phyloP scores from a whole-genome alignment of 2,329 filamentous ascomycete species.

The Pseudopithomyces chartarum region DNA sequence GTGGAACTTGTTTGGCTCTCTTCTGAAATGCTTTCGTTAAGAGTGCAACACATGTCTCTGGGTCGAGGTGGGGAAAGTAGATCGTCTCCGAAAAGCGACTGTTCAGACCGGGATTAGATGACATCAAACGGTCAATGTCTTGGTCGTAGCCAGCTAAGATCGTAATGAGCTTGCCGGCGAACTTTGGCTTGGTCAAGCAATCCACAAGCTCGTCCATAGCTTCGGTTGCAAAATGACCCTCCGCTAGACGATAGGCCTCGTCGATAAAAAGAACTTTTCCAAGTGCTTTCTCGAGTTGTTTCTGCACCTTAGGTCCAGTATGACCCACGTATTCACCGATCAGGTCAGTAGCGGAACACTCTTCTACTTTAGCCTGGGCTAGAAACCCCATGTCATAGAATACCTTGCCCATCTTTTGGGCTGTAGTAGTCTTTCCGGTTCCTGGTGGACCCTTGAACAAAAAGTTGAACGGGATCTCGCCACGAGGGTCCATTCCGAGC shows the following conservation, averaged over 20 bases:
- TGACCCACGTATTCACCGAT: constrained; percentile 72
- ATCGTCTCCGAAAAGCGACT: constrained; percentile 69
- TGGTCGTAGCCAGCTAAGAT: constrained; percentile 72
- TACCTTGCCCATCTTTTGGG: constrained; percentile 74
- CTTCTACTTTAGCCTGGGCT: constrained; percentile 62
- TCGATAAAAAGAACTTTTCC: constrained; percentile 74
- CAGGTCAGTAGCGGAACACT: constrained; percentile 71
- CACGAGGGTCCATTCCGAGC: constrained; percentile 60
- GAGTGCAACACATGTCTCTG: constrained; percentile 38
- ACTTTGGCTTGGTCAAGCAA: constrained; percentile 61
- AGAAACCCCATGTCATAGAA: constrained; percentile 78
- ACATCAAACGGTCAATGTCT: constrained; percentile 68
- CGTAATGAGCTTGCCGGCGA: constrained; percentile 64
- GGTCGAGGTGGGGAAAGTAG: constrained; percentile 54
- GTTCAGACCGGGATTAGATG: constrained; percentile 65
- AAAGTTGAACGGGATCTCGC: constrained; percentile 69
- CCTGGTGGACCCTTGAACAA: constrained; percentile 69
- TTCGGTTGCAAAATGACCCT: constrained; percentile 62
- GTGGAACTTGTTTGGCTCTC: constrained; percentile 34
- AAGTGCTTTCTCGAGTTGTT: constrained; percentile 64
- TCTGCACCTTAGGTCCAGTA: constrained; percentile 68
- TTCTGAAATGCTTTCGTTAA: constrained; percentile 49
- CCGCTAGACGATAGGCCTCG: constrained; percentile 69
- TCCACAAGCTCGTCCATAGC: constrained; percentile 60
- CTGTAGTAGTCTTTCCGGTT: constrained; percentile 75